These are phyloP conservation scores for Fusarium fracticaudum DNA, from an alignment of 2,329 filamentous ascomycete genomes.

Conservation along the genomic window DNA sequence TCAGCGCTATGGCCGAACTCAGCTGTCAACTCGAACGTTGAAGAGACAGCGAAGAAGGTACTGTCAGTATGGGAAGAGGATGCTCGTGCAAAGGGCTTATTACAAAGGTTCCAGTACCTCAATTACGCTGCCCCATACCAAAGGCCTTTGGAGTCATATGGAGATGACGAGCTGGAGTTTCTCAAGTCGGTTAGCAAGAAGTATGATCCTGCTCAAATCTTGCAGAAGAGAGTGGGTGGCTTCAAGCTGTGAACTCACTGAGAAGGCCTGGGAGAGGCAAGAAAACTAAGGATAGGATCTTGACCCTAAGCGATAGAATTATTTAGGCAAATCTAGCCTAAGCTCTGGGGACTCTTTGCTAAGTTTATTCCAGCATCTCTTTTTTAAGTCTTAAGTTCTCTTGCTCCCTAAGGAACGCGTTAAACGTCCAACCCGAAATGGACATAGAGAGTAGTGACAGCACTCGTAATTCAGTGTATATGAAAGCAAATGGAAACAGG, in stretches of 20 bases:
- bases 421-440: fast-evolving
- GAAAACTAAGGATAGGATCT: fast-evolving
- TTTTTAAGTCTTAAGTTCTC: not conserved
- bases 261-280: not conserved
- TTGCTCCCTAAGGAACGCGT: not conserved
- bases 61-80: not conserved
- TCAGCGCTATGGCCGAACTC: not conserved
- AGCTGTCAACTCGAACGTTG: not conserved
- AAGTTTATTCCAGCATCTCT: not conserved
- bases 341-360: not conserved
- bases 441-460: not conserved
- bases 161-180: not conserved
- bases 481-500: too few relatives aligned
- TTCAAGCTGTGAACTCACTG: not conserved
- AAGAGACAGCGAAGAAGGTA: fast-evolving
- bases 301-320: not conserved
- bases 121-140: not conserved
- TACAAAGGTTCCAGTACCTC: conserved; percentile 5
- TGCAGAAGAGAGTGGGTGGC: not conserved
- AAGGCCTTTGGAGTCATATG: not conserved
- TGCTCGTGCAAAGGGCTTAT: not conserved
- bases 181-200: not conserved
- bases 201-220: conserved; percentile 5
- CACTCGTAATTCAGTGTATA: too few relatives aligned
- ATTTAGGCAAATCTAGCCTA: not conserved